Evolutionary conservation across 2,329 filamentous ascomycete species (phyloP).

Genomic region (Madurella fahalii): DNA sequence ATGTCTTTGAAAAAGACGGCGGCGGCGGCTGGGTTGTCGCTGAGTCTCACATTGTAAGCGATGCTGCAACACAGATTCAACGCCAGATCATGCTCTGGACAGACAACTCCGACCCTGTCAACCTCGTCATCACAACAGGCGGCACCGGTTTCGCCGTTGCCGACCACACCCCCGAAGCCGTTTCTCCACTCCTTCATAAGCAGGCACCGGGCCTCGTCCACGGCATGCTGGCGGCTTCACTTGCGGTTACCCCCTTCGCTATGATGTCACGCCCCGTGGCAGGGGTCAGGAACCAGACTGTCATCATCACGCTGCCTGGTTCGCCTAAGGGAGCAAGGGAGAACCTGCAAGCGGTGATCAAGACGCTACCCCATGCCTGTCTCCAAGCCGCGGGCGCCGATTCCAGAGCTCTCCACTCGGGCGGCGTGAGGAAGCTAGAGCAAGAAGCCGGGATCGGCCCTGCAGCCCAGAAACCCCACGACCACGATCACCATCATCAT

Average conservation of each 20-base stretch:
- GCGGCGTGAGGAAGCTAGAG: slow-evolving; percentile 80
- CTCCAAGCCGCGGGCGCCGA: slow-evolving; percentile 78
- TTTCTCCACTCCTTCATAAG: slow-evolving; percentile 74
- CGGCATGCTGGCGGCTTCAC: slow-evolving; percentile 82
- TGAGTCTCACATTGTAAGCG: slow-evolving; percentile 71
- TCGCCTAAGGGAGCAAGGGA: slow-evolving; percentile 94
- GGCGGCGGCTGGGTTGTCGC: slow-evolving; percentile 67
- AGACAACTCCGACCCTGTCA: slow-evolving; percentile 58
- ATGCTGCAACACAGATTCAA: slow-evolving; percentile 72
- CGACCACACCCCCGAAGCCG: slow-evolving; percentile 87
- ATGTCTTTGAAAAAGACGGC: slow-evolving; percentile 65
- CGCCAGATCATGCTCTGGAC: slow-evolving; percentile 67
- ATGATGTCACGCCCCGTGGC: slow-evolving; percentile 95
- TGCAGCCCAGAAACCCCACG: slow-evolving; percentile 34
- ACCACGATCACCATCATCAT: slow-evolving; percentile 52
- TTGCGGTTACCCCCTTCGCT: slow-evolving; percentile 87
- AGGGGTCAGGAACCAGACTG: slow-evolving; percentile 72
- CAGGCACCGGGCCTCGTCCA: slow-evolving; percentile 90
- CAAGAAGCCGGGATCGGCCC: slow-evolving; percentile 65
- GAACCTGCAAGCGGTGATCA: slow-evolving; percentile 84
- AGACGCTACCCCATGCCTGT: slow-evolving; percentile 93
- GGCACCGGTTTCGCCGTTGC: slow-evolving; percentile 87
- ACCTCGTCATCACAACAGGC: slow-evolving; percentile 83
- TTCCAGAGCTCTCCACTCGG: slow-evolving; percentile 73
- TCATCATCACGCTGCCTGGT: slow-evolving; percentile 87